Evolutionary conservation across 345 rosid species (phyloP).

Genomic region (Rhodomyrtus tomentosa): DNA sequence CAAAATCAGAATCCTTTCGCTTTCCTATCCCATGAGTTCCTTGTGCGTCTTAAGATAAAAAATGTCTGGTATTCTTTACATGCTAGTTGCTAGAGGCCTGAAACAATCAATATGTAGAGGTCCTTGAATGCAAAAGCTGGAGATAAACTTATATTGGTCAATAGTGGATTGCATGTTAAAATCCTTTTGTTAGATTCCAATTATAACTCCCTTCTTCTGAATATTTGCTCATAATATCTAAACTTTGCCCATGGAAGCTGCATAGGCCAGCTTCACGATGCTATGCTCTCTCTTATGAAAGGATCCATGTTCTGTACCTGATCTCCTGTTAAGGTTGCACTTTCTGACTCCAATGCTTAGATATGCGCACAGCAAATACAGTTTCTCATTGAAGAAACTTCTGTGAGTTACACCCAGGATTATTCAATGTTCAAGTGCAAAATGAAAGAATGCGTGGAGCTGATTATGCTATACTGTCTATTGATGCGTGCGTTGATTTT

Average conservation of each 20-base stretch:
- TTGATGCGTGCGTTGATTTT: neutral
- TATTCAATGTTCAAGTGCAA: neutral
- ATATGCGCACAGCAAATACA: neutral
- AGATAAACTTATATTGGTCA: neutral
- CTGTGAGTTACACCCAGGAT: neutral
- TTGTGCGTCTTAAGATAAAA: neutral
- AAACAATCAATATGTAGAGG: neutral
- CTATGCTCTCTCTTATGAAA: neutral
- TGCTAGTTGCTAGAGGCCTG: neutral
- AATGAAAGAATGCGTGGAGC: neutral
- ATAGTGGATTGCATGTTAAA: neutral
- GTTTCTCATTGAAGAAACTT: neutral
- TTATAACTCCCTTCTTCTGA: neutral
- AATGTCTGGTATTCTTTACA: neutral
- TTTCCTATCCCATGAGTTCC: neutral
- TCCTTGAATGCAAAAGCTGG: neutral
- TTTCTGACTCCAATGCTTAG: neutral
- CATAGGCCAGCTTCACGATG: neutral
- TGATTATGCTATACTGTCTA: neutral
- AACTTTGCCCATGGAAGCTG: neutral
- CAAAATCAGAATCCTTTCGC: neutral
- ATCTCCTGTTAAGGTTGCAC: neutral
- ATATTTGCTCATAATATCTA: neutral
- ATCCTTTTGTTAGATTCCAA: neutral
- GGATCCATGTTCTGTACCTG: neutral